These are phyloP conservation scores for Pyrenophora teres DNA, from an alignment of 2,329 filamentous ascomycete species.

Conservation along the genomic window DNA sequence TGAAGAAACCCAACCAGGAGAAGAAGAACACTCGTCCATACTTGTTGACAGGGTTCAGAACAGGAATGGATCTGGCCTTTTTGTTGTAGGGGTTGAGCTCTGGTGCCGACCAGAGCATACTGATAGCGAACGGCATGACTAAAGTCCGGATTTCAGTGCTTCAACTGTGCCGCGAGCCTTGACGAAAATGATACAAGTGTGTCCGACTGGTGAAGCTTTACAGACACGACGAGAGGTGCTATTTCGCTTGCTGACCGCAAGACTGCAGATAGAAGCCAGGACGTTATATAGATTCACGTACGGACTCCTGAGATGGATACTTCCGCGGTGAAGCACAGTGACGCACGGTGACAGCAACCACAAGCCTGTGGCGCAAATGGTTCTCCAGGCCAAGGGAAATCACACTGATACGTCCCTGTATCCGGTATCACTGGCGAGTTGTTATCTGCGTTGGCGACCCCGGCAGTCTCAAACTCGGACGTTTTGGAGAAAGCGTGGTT, in stretches of 20 bases:
- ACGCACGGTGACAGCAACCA: slow-evolving; percentile 30
- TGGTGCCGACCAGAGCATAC: slow-evolving; percentile 57
- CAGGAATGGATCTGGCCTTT: slow-evolving; percentile 79
- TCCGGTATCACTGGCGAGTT: slow-evolving; percentile 22
- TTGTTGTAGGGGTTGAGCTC: slow-evolving; percentile 82
- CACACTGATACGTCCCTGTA: slow-evolving; percentile 28
- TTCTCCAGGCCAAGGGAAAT: slow-evolving; percentile 30
- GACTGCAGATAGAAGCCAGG: slow-evolving; percentile 19
- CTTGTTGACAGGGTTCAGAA: slow-evolving; percentile 75
- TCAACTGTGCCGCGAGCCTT: slow-evolving; percentile 1
- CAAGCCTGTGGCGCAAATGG: slow-evolving; percentile 26
- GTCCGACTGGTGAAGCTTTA: slow-evolving; percentile 11
- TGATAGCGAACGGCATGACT: slow-evolving; percentile 44
- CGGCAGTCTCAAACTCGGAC: slow-evolving; percentile 12
- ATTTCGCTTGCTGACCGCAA: slow-evolving; percentile 23
- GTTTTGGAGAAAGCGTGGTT: slow-evolving; percentile 24
- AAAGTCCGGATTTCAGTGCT: slow-evolving; percentile 1
- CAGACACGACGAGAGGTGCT: slow-evolving; percentile 10
- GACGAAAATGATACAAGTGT: slow-evolving; percentile 12
- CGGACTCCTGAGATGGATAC: slow-evolving; percentile 26
- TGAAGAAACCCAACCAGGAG: slow-evolving; percentile 83
- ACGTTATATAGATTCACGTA: slow-evolving; percentile 33
- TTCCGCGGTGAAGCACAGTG: slow-evolving; percentile 43
- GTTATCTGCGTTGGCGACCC: slow-evolving; percentile 35
- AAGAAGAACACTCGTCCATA: slow-evolving; percentile 92